Evolutionary conservation across 2,329 filamentous ascomycete genomes (phyloP).

Genomic region (Colletotrichum gloeosporioides): DNA sequence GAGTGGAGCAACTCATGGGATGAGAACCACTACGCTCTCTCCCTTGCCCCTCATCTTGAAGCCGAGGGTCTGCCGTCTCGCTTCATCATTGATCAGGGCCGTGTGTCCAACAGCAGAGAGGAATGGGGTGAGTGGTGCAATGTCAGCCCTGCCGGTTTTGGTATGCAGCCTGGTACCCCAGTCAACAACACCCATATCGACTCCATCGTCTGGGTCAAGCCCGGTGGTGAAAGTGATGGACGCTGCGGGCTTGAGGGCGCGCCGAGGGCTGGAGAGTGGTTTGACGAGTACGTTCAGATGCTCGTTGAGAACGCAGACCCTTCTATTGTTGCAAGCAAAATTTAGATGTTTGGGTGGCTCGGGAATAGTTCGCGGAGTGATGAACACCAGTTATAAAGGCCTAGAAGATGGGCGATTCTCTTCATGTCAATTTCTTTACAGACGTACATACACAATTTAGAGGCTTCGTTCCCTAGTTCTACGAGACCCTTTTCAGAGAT

Average conservation of each 20-base stretch:
- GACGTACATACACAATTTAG: neutral
- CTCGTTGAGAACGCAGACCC: conserved; percentile 44
- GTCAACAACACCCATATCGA: conserved; percentile 43
- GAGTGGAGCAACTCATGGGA: conserved; percentile 44
- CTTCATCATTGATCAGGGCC: conserved; percentile 52
- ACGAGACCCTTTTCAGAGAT: neutral
- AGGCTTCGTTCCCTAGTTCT: neutral
- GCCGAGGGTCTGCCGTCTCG: conserved; percentile 42
- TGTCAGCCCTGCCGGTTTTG: conserved; percentile 43
- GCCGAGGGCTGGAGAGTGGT: conserved; percentile 44
- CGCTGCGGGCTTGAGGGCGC: conserved; percentile 41
- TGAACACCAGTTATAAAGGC: neutral
- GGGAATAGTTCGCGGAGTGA: neutral
- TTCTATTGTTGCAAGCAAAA: neutral
- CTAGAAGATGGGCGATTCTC: neutral
- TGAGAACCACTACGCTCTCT: conserved; percentile 44
- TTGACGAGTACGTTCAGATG: conserved; percentile 44
- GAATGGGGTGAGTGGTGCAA: conserved; percentile 53
- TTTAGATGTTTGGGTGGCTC: neutral
- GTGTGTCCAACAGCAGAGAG: conserved; percentile 40
- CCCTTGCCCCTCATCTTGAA: conserved; percentile 41
- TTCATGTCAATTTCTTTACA: neutral
- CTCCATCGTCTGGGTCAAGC: conserved; percentile 51
- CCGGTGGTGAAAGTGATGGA: conserved; percentile 49
- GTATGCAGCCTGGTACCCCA: conserved; percentile 37